Conservation (phyloP, 2,329 filamentous ascomycete species). For the Blumeria hordei region DNA sequence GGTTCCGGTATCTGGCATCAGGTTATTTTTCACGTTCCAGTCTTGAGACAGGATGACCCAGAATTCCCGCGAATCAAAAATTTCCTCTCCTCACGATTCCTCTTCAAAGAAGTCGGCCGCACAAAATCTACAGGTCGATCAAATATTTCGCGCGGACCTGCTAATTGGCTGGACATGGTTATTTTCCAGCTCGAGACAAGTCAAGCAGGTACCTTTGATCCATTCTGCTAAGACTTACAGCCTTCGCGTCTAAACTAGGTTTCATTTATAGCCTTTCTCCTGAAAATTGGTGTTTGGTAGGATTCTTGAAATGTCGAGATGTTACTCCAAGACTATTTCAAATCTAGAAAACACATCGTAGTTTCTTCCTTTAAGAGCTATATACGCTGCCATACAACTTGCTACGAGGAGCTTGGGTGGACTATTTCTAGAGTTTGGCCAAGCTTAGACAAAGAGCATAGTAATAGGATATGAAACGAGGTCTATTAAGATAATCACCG, state of each 20-base stretch:
- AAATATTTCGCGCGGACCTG: slow-evolving; percentile 2
- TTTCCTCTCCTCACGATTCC: slow-evolving; percentile 8
- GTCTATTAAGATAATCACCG: no score
- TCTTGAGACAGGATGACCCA: slow-evolving; percentile 8
- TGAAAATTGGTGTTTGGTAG: background rate
- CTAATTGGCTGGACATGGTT: slow-evolving; percentile 9
- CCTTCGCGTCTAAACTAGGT: background rate
- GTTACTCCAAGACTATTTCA: no score
- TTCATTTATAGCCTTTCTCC: background rate
- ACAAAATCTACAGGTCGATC: slow-evolving; percentile 7
- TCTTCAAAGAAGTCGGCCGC: slow-evolving; percentile 6
- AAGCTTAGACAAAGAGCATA: no score
- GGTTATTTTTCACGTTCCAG: slow-evolving; percentile 11
- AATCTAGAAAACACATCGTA: no score
- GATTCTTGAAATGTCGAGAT: no score
- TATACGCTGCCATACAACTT: no score
- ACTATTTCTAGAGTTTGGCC: no score
- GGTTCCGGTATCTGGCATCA: slow-evolving; percentile 11
- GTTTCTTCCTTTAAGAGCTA: no score
- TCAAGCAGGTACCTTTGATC: slow-evolving; percentile 8
- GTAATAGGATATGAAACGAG: no score
- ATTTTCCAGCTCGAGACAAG: slow-evolving; percentile 7
- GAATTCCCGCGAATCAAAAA: slow-evolving; percentile 7
- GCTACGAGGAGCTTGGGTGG: no score
- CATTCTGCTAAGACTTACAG: slow-evolving; percentile 1